These are phyloP conservation scores for Candida takata DNA, from an alignment of 805 yeast genomes.

Conservation along the genomic window DNA sequence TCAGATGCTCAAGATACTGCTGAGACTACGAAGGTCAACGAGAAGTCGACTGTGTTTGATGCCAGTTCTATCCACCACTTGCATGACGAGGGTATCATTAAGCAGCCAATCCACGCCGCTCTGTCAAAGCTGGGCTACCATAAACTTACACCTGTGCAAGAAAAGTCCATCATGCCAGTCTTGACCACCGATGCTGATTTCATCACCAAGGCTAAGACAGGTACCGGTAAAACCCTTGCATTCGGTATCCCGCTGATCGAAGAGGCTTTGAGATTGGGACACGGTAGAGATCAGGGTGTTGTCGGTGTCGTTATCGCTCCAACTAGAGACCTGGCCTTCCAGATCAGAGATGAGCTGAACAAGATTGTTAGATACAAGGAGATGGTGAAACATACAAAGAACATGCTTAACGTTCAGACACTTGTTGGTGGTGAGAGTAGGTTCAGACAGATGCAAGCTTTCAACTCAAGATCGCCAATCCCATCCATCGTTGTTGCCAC, in stretches of 20 bases:
- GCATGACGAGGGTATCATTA: conserved; percentile 24
- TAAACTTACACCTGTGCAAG: conserved; percentile 64
- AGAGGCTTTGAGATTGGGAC: conserved; percentile 33
- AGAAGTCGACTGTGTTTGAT: conserved; percentile 7
- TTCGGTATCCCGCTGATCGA: conserved; percentile 77
- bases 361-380: conserved; percentile 33
- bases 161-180: conserved; percentile 51
- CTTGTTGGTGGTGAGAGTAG: conserved; percentile 64
- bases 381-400: conserved; percentile 16
- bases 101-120: conserved; percentile 27
- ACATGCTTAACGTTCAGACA: conserved; percentile 36
- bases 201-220: conserved; percentile 88
- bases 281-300: conserved; percentile 30
- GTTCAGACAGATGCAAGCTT: conserved; percentile 29
- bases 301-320: conserved; percentile 74
- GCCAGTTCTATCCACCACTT: conserved; percentile 18
- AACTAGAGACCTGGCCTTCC: conserved; percentile 86
- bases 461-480: conserved; percentile 19
- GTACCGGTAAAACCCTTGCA: conserved; percentile 92
- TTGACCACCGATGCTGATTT: conserved; percentile 51
- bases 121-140: conserved; percentile 38
- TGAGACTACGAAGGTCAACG: not conserved
- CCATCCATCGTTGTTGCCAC: conserved; percentile 77
- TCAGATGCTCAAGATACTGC: conserved; percentile 1
- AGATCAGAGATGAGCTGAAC: conserved; percentile 59